Evolutionary conservation across 176 grass and related monocot genomes (phyloP).

Genomic region (Coix lacrymajobi): DNA sequence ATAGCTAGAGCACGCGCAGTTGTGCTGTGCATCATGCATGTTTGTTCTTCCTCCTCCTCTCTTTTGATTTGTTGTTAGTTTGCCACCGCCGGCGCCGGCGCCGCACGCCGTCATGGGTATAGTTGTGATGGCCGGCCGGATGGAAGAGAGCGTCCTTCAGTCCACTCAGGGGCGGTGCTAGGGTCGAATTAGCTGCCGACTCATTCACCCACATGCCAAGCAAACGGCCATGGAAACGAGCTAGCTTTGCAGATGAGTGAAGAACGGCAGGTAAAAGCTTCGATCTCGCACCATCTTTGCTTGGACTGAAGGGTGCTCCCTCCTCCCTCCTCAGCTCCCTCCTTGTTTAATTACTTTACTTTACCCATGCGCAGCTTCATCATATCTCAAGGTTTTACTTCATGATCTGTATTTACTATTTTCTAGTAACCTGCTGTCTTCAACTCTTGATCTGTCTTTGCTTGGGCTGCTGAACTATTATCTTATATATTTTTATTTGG

Average conservation of each 20-base stretch:
- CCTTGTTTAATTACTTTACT: background rate
- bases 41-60: background rate
- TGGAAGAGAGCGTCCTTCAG: conserved; percentile 95
- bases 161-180: conserved; percentile 63
- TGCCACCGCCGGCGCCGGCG: background rate
- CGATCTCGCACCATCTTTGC: conserved; percentile 59
- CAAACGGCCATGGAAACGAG: conserved; percentile 5
- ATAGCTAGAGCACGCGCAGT: background rate
- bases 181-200: conserved; percentile 90
- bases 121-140: conserved; percentile 1
- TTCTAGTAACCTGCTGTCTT: background rate
- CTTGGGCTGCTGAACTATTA: background rate
- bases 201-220: conserved; percentile 92
- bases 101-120: no score
- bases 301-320: conserved; percentile 99
- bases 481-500: background rate
- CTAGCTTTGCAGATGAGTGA: conserved; percentile 89
- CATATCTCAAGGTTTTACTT: background rate
- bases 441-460: background rate
- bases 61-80: background rate
- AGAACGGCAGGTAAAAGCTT: conserved; percentile 86
- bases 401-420: conserved; percentile 13
- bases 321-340: conserved; percentile 39
- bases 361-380: background rate
- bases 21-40: background rate